Evolutionary conservation across 1,284 basidiomycete species (phyloP).

Genomic region (Cutaneotrichosporon cutaneum): DNA sequence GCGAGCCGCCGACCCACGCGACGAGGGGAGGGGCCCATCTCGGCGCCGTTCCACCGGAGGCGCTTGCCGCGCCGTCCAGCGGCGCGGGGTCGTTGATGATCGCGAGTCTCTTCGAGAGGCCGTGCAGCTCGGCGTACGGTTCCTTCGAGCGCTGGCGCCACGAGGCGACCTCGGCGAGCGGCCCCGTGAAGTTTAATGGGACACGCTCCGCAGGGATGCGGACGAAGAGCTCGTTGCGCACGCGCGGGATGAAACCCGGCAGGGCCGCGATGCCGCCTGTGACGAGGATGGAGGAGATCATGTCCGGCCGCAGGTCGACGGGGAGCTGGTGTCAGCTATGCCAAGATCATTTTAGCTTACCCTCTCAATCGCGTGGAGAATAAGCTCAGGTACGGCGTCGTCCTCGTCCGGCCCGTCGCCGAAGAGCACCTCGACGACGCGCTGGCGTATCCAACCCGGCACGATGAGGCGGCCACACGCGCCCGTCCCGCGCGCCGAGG

Average conservation of each 20-base stretch:
- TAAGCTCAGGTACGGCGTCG: slow-evolving; percentile 74
- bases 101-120: slow-evolving; percentile 67
- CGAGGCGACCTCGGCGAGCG: slow-evolving; percentile 9
- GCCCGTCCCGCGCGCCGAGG: slow-evolving; percentile 11
- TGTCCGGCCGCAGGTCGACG: slow-evolving; percentile 76
- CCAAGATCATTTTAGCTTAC: slow-evolving; percentile 51
- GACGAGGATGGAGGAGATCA: slow-evolving; percentile 78
- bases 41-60: slow-evolving; percentile 74
- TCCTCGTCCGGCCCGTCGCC: slow-evolving; percentile 71
- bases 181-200: slow-evolving; percentile 22
- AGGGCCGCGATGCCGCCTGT: slow-evolving; percentile 87
- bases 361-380: slow-evolving; percentile 74
- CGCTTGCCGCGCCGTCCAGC: slow-evolving; percentile 33
- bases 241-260: slow-evolving; percentile 83
- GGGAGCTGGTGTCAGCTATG: slow-evolving; percentile 62
- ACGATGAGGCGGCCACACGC: slow-evolving; percentile 59
- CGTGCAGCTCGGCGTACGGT: slow-evolving; percentile 68
- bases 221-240: slow-evolving; percentile 70
- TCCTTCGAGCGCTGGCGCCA: slow-evolving; percentile 57
- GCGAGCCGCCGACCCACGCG: slow-evolving; percentile 88
- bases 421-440: slow-evolving; percentile 85
- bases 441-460: slow-evolving; percentile 91
- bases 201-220: slow-evolving; percentile 55
- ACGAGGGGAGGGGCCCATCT: slow-evolving; percentile 75
- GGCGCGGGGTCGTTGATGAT: slow-evolving; percentile 74